phyloP scores from a whole-genome alignment of 345 rosid genomes.

The Melaleuca alternifolia region DNA sequence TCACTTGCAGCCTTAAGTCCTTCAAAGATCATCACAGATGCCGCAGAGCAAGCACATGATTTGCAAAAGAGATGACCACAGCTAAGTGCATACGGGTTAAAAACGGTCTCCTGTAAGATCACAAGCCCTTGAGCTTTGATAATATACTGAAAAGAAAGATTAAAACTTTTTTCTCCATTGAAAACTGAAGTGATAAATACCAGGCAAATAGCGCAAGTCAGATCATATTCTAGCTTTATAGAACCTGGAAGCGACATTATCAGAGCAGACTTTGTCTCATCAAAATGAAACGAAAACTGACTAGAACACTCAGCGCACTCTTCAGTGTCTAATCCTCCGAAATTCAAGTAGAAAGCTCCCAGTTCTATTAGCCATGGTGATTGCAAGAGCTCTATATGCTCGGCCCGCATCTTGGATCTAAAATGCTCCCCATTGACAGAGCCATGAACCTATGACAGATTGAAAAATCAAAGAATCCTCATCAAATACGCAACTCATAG shows the following conservation, averaged over 20 bases:
- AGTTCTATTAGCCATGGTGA: conserved; percentile 94
- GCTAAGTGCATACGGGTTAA: conserved; percentile 74
- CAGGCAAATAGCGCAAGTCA: conserved; percentile 80
- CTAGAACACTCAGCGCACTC: conserved; percentile 35
- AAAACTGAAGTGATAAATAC: conserved; percentile 22
- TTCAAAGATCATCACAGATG: conserved; percentile 61
- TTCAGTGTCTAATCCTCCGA: conserved; percentile 31
- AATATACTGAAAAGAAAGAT: neutral
- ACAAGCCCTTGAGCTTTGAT: neutral
- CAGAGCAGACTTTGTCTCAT: conserved; percentile 41
- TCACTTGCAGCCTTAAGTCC: conserved; percentile 57
- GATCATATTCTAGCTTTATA: conserved; percentile 56
- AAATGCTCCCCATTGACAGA: conserved; percentile 75
- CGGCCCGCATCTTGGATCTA: conserved; percentile 71
- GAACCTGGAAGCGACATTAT: conserved; percentile 51
- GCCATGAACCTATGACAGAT: conserved; percentile 51
- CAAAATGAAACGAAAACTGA: conserved; percentile 48
- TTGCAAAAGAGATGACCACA: conserved; percentile 96
- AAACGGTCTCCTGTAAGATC: conserved; percentile 58
- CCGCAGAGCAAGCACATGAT: conserved; percentile 83
- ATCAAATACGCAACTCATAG: neutral
- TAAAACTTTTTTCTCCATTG: neutral
- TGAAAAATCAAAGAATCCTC: neutral
- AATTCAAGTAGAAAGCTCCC: conserved; percentile 82
- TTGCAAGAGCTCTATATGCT: conserved; percentile 78